Evolutionary conservation across 148 eudicot genomes (phyloP), one percentile per base, ranked within the genome.

Genomic region (Heliamphora exappendiculata): DNA sequence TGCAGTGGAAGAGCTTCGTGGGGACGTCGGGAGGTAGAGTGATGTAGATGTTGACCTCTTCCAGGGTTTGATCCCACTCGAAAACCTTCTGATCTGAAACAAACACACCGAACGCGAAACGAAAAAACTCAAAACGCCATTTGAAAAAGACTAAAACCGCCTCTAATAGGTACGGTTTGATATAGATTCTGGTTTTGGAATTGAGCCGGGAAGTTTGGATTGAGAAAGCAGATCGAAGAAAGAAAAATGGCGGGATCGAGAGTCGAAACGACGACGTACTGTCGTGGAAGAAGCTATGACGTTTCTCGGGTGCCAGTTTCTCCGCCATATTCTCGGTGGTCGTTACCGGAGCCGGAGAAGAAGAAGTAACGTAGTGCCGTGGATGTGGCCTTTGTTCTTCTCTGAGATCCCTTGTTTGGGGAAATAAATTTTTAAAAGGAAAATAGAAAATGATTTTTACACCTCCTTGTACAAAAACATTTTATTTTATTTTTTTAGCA

Each of bases 11-110:
- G 5, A 79, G 81, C 86, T 94, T 92, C 29, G 82, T 82, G 5
- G 92, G 96, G 28, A 91, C 96, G 76, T 87, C 83, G 4, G 84
- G 86, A 24, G 97, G 98, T 22, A 94, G 84, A 59, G 80, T 84
- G 28, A 94, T 94, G 85, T 92, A 94, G 77, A 94, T 86, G 37
- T 94, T 94, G 66, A 94, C 90, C 80, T 94, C 98, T 44, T 94
- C 97, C 67, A 94, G 87, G 44, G 98, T 90, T 86, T 94, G 98
- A 41, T 92, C 97, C 98, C 98, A 94, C 63, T 94, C 96, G 47
- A 94, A 94, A n/a, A 92, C 97, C 78, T 90, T 89, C 78, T 90
- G 93, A 81, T 87, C 97, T 94, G 84, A 57, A 70, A 64, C 28
- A 63, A 67, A 78, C 17, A 31, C 13, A 39, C 7, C n/a, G n/a